Evolutionary conservation across 345 rosid species (phyloP).

Genomic region (Combretum micranthum): DNA sequence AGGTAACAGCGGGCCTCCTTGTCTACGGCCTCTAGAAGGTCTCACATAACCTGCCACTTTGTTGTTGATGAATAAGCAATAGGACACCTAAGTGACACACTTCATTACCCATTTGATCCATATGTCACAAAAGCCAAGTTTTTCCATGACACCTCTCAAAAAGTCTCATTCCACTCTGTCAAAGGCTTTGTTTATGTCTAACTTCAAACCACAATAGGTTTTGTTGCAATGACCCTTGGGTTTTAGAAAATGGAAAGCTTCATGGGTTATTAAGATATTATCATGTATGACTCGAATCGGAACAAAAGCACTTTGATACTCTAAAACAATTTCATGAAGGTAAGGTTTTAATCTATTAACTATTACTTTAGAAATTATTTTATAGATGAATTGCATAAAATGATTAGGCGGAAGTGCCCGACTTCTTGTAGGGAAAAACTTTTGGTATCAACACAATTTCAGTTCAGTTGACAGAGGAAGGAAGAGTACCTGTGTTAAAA

Average conservation of each 20-base stretch:
- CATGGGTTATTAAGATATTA: not conserved
- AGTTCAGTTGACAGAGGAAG: too few relatives aligned
- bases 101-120: not conserved
- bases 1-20: too few relatives aligned
- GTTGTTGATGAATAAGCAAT: not conserved
- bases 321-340: not conserved
- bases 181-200: not conserved
- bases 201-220: not conserved
- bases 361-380: not conserved
- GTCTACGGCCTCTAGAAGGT: not conserved
- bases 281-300: not conserved
- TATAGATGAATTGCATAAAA: not conserved
- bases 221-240: not conserved
- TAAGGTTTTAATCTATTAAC: not conserved
- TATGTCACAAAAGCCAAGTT: not conserved
- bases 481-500: too few relatives aligned
- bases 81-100: not conserved
- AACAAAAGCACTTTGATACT: not conserved
- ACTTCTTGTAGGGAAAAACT: not conserved
- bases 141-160: not conserved
- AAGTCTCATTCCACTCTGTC: not conserved
- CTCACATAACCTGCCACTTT: not conserved
- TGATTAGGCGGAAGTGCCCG: not conserved
- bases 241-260: not conserved
- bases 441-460: not conserved